phyloP scores from a whole-genome alignment of 371 early-diverging fungal species.

The Amoeboaphelidium protococcarum region DNA sequence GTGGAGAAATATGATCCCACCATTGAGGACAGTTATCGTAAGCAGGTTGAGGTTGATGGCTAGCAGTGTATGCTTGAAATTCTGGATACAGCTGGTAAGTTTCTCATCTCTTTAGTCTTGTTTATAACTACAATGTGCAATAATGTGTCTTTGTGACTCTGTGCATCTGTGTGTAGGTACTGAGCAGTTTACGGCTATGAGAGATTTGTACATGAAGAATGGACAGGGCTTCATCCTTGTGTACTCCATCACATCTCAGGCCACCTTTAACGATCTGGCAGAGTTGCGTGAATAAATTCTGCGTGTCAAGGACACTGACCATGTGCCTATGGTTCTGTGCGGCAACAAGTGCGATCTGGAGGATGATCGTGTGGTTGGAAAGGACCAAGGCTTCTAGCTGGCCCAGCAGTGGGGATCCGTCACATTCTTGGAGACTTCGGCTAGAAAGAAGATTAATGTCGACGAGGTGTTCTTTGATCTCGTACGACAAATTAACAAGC shows the following conservation, averaged over 20 bases:
- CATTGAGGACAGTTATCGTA: slow-evolving; percentile 68
- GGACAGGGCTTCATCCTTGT: slow-evolving; percentile 67
- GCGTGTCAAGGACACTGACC: slow-evolving; percentile 48
- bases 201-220: slow-evolving; percentile 70
- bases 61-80: slow-evolving; percentile 68
- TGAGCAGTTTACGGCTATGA: slow-evolving; percentile 74
- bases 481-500: slow-evolving; percentile 25
- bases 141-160: background rate
- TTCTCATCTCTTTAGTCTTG: no score
- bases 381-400: slow-evolving; percentile 28
- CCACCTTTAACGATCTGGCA: slow-evolving; percentile 47
- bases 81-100: slow-evolving; percentile 49
- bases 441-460: slow-evolving; percentile 49
- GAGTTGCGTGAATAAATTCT: slow-evolving; percentile 50
- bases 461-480: slow-evolving; percentile 36
- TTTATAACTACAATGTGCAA: slow-evolving; percentile 14
- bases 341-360: slow-evolving; percentile 70
- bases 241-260: slow-evolving; percentile 53
- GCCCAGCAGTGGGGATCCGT: slow-evolving; percentile 38
- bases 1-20: slow-evolving; percentile 74
- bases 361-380: slow-evolving; percentile 39
- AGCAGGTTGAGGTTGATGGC: slow-evolving; percentile 58
- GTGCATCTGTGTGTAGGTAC: slow-evolving; percentile 14
- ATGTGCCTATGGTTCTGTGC: slow-evolving; percentile 60
- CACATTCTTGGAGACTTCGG: slow-evolving; percentile 60